Conservation (phyloP, 2,329 filamentous ascomycete species). For the Beauveria caledonica region DNA sequence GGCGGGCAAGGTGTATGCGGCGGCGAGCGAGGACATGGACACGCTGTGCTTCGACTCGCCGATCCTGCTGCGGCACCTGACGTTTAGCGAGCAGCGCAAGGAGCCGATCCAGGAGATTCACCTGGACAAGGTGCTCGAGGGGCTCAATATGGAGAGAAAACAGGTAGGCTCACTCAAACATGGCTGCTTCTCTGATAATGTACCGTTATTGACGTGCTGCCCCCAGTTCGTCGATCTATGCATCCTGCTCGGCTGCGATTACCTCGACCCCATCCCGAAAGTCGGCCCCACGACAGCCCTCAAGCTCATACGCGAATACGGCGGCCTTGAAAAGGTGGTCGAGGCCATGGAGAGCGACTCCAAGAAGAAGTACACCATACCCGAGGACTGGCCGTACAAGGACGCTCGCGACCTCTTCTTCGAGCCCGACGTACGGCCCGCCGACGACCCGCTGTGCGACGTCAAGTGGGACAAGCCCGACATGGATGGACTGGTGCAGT, state of each 20-base stretch:
- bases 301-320: constrained; percentile 89
- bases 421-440: constrained; percentile 76
- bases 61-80: constrained; percentile 84
- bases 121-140: constrained; percentile 76
- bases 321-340: constrained; percentile 78
- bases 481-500: constrained; percentile 80
- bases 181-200: neutral
- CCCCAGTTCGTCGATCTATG: constrained; percentile 90
- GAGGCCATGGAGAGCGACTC: constrained; percentile 68
- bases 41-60: constrained; percentile 92
- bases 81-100: constrained; percentile 94
- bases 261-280: constrained; percentile 93
- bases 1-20: constrained; percentile 92
- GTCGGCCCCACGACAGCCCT: constrained; percentile 86
- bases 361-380: constrained; percentile 73
- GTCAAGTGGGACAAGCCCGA: constrained; percentile 98
- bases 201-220: neutral
- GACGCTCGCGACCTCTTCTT: constrained; percentile 91
- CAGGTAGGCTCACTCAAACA: constrained; percentile 40
- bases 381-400: constrained; percentile 93
- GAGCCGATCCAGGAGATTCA: constrained; percentile 96
- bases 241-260: constrained; percentile 95
- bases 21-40: constrained; percentile 98
- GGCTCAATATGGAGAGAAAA: constrained; percentile 76
- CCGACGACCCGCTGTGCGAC: constrained; percentile 80